Conservation (phyloP, 352 stramenopile genomes). For the Peronosclerospora sorghi region DNA sequence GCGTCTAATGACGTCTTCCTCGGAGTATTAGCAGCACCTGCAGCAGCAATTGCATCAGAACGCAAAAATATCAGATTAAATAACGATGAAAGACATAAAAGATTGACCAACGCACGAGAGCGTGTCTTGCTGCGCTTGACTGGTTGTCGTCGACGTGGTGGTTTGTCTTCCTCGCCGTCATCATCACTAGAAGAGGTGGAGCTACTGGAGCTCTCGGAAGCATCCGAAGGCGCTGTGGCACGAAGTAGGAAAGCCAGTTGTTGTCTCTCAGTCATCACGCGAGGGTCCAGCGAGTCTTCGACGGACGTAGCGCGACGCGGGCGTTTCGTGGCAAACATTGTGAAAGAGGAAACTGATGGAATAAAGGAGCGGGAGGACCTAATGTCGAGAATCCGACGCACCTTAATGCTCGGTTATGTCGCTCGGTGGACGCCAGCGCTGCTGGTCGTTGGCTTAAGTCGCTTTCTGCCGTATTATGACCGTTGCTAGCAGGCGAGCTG, state of each 20-base stretch:
- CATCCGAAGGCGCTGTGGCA: slow-evolving; percentile 49
- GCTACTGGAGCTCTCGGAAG: slow-evolving; percentile 17
- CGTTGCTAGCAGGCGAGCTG: slow-evolving; percentile 9
- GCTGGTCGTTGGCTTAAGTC: slow-evolving; percentile 9
- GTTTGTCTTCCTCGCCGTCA: slow-evolving; percentile 18
- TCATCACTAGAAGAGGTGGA: slow-evolving; percentile 24
- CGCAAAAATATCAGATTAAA: slow-evolving; percentile 1
- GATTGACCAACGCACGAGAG: slow-evolving; percentile 9
- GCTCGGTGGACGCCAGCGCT: slow-evolving; percentile 21
- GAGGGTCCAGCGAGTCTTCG: slow-evolving; percentile 34
- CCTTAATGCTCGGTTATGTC: slow-evolving; percentile 17
- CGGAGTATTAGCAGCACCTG: slow-evolving; percentile 4
- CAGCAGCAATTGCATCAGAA: not conserved
- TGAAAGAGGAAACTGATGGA: not conserved
- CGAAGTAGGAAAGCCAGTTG: slow-evolving; percentile 76
- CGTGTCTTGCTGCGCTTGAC: slow-evolving; percentile 22
- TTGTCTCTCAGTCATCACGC: slow-evolving; percentile 76
- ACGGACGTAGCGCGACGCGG: slow-evolving; percentile 13
- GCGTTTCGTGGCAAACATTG: slow-evolving; percentile 21
- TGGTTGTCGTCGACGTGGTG: slow-evolving; percentile 13
- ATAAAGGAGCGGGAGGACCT: not conserved
- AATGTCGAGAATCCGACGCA: slow-evolving; percentile 4
- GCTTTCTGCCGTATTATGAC: slow-evolving; percentile 7
- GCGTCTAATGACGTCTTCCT: slow-evolving; percentile 17
- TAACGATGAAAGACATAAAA: not conserved